Base-by-base conservation (phyloP, 768 basidiomycete species). In the Mrakia gelida region DNA sequence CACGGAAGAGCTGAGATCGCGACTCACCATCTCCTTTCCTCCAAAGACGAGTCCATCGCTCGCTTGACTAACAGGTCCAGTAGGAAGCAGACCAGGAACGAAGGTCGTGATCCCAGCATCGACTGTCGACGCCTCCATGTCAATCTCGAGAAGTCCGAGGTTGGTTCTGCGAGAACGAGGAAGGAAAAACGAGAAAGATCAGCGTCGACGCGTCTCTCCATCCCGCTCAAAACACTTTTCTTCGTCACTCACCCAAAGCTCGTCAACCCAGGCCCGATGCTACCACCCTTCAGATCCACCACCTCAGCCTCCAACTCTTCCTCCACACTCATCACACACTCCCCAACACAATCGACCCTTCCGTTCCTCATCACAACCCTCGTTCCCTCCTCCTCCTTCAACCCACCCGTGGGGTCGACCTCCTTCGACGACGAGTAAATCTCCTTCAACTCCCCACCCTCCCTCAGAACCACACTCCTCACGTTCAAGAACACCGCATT, bases 21-120 rank as follows among this genome's bases (percentile, higher is more conserved):
- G 21, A 80, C 86, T 80, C 82, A 92, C 91, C 91, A 90, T 89
- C 84, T 92, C 88, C 59, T 91, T 88, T 28, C 89, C 88, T 2
- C 86, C 86, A 81, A 91, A 93, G 77, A 88, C 87, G 59, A 92
- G 86, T 0, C 92, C 93, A 81, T 94, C 93, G 8, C 88, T 87
- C 9, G 91, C 93, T 54, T 87, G 86, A 28, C 89, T 85, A 3
- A 92, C 79, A 30, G 67, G 26, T 13, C 62, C 28, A n/a, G 75
- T 11, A 86, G 85, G 23, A 30, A 72, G 30, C 15, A 23, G 4
- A 9, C 68, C 75, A 26, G 38, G 75, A 34, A 23, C 38, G 28
- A 56, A 68, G 13, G 30, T 32, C 18, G 82, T 82, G 79, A 81
- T 76, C 3, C 92, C 92, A 8, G 11, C 32, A 81, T 93, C 92